phyloP scores from a whole-genome alignment of 176 grass and related monocot genomes.

The Carex parvula region DNA sequence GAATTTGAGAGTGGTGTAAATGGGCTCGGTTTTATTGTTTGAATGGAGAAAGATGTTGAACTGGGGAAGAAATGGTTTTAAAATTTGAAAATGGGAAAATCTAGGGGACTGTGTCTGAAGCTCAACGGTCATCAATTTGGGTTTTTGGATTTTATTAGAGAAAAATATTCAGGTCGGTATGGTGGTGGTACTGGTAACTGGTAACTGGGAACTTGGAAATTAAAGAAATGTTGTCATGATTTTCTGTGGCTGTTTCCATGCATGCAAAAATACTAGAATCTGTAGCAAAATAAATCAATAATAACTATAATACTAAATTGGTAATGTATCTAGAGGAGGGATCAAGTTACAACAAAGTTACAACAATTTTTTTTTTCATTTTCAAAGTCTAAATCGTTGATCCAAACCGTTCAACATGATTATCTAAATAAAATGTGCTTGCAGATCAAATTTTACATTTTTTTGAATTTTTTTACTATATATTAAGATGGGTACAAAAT shows the following conservation, averaged over 20 bases:
- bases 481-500: no score
- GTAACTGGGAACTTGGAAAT: neutral
- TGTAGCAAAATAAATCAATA: neutral
- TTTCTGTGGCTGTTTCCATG: neutral
- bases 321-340: no score
- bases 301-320: neutral
- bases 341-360: no score
- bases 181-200: neutral
- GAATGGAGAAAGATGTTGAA: slow-evolving; percentile 26
- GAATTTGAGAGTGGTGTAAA: neutral
- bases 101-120: neutral
- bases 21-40: slow-evolving; percentile 23
- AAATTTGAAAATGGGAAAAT: slow-evolving; percentile 60
- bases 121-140: slow-evolving; percentile 46
- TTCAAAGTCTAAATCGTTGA: no score
- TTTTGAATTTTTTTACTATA: no score
- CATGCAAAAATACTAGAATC: neutral
- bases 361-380: no score
- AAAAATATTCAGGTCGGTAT: neutral
- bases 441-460: no score
- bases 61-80: slow-evolving; percentile 25
- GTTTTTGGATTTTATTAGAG: slow-evolving; percentile 11
- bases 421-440: no score
- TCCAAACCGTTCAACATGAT: no score
- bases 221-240: neutral